Conservation (phyloP, 2,329 filamentous ascomycete species). For the Aspergillus novoparasiticus region DNA sequence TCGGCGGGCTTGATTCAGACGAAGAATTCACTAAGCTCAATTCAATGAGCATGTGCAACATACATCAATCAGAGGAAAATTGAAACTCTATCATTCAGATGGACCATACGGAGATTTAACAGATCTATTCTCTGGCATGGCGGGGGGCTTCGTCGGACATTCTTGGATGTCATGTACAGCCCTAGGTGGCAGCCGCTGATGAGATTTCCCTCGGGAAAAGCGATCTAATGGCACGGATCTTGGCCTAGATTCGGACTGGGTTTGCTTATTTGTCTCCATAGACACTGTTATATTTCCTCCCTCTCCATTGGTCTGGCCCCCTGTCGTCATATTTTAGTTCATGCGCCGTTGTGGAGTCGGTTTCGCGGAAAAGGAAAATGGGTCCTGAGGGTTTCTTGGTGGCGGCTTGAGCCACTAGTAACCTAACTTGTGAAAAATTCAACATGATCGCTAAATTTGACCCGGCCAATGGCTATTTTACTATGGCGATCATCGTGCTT, state of each 20-base stretch:
- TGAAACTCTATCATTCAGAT: not conserved
- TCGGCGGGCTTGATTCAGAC: not conserved
- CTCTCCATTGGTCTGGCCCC: not conserved
- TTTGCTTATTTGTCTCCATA: not conserved
- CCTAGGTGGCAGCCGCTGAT: not conserved
- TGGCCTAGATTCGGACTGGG: not conserved
- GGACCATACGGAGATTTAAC: not conserved
- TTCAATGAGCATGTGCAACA: not conserved
- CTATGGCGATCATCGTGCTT: not conserved
- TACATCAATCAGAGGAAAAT: not conserved
- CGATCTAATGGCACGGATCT: not conserved
- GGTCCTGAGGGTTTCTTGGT: not conserved
- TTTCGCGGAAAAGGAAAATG: constrained; percentile 1
- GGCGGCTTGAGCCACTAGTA: not conserved
- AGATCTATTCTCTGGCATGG: not conserved
- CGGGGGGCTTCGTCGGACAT: not conserved
- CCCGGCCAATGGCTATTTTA: not conserved
- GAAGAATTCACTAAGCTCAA: not conserved
- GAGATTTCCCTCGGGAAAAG: not conserved
- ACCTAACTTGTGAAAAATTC: no score
- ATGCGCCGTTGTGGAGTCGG: not conserved
- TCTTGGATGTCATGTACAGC: not conserved
- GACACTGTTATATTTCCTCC: not conserved
- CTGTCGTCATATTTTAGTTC: not conserved
- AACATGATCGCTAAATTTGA: no score